Evolutionary conservation across 345 rosid species (phyloP), one percentile per base, ranked within the genome.

Genomic region (Acer saccharum): DNA sequence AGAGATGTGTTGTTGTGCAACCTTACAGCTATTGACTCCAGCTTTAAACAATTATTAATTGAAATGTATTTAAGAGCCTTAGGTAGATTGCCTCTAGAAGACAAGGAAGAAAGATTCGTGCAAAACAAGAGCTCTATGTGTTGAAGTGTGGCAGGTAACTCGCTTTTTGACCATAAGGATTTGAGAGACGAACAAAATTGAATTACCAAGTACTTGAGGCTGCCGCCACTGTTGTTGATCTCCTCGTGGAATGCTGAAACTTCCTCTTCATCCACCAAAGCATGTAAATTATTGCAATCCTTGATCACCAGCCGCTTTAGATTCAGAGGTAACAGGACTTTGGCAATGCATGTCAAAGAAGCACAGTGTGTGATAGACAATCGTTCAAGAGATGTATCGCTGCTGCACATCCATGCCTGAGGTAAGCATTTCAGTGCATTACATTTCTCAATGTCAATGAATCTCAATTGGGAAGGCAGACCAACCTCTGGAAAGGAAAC

Each of bases 11-110:
- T 44, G 13, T 7, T 29, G 46, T 20, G 16, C 17, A 78, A 25
- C 10, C 58, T 66, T 48, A 71, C 61, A 3, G 77, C 76, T 10
- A 78, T 12, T 23, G 72, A 72, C 13, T 43, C 46, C 27, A 78
- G 76, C 18, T 66, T 23, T 17, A 54, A 11, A 25, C 77, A 78
- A 10, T 25, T 6, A 25, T 23, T 1, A 20, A 57, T 61, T 10
- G 7, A 39, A 57, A 72, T 27, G 13, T 16, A 12, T 27, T 72
- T 58, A 12, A 72, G 75, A n/a, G 75, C 29, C 23, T 1, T 32
- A 10, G 75, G 75, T 39, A 72, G 58, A 25, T 63, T 27, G 16
- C 80, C 70, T n/a, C 2, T 68, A 3, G 32, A 50, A 21, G 65
- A 71, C 25, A 77, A 46, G 63, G 7, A 46, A 32, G 35, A 43